These are phyloP conservation scores for Lipomyces lipofer DNA, from an alignment of 805 yeast species.

Conservation along the genomic window DNA sequence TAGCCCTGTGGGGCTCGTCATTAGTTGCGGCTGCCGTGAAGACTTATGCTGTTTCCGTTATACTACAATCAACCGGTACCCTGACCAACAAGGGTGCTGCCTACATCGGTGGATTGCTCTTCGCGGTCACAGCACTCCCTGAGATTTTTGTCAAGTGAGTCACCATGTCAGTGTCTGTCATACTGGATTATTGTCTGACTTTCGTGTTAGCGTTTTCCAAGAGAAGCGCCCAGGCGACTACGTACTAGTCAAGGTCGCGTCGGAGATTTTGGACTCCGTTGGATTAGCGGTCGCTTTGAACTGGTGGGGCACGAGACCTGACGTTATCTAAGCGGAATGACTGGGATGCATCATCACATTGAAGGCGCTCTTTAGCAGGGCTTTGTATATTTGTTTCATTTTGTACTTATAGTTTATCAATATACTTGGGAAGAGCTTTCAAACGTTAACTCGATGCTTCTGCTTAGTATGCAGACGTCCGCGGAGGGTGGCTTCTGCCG, in stretches of 20 bases:
- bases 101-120: slow-evolving; percentile 42
- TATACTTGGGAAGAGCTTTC: too few relatives aligned
- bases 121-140: slow-evolving; percentile 43
- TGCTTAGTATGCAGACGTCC: too few relatives aligned
- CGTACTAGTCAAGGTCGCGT: slow-evolving; percentile 38
- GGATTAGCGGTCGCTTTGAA: slow-evolving; percentile 44
- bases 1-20: slow-evolving; percentile 40
- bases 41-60: slow-evolving; percentile 45
- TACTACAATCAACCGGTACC: slow-evolving; percentile 44
- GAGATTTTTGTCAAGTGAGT: slow-evolving; percentile 34
- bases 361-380: too few relatives aligned
- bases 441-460: too few relatives aligned
- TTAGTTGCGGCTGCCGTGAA: slow-evolving; percentile 42
- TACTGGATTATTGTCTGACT: neutral
- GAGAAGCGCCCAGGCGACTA: slow-evolving; percentile 42
- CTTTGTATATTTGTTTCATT: too few relatives aligned
- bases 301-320: slow-evolving; percentile 42
- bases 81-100: slow-evolving; percentile 44
- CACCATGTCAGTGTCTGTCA: neutral
- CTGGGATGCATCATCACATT: too few relatives aligned
- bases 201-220: slow-evolving; percentile 35
- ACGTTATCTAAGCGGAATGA: slow-evolving; percentile 16
- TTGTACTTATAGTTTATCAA: too few relatives aligned
- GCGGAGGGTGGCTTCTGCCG: too few relatives aligned
- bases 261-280: slow-evolving; percentile 44